Conservation (phyloP, 805 yeast genomes). For the Myxozyma sirexii region DNA sequence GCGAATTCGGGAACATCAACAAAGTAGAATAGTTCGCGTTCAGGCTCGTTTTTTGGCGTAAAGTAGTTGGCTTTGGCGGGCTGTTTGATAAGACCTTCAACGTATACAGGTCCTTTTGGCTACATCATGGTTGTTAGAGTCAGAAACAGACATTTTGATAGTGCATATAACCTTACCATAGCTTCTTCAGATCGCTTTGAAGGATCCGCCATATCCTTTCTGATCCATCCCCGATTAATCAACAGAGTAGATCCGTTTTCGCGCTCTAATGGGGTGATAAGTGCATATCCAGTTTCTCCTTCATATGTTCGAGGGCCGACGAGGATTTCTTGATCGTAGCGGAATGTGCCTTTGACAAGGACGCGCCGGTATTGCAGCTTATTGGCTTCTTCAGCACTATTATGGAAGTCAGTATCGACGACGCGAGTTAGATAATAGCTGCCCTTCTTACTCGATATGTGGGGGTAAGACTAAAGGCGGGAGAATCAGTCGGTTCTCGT, state of each 20-base stretch:
- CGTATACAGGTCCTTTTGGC: conserved; percentile 70
- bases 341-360: conserved; percentile 72
- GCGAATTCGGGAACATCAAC: conserved; percentile 86
- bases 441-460: conserved; percentile 35
- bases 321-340: conserved; percentile 82
- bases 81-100: conserved; percentile 71
- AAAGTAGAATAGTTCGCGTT: conserved; percentile 71
- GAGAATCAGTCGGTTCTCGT: conserved; percentile 78
- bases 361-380: conserved; percentile 85
- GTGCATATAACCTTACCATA: conserved; percentile 37
- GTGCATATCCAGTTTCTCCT: conserved; percentile 72
- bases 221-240: conserved; percentile 91
- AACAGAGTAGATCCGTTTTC: conserved; percentile 77
- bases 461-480: conserved; percentile 73
- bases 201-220: conserved; percentile 69
- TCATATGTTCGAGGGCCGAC: conserved; percentile 86
- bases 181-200: conserved; percentile 60
- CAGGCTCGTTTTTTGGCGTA: conserved; percentile 70
- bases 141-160: neutral
- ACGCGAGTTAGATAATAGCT: too few relatives aligned
- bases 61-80: conserved; percentile 52
- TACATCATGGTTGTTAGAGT: neutral
- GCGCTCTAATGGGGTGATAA: conserved; percentile 81
- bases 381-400: conserved; percentile 63
- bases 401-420: too few relatives aligned